Conservation (phyloP, 441 rosid species). For the Arabidopsis lyrata region DNA sequence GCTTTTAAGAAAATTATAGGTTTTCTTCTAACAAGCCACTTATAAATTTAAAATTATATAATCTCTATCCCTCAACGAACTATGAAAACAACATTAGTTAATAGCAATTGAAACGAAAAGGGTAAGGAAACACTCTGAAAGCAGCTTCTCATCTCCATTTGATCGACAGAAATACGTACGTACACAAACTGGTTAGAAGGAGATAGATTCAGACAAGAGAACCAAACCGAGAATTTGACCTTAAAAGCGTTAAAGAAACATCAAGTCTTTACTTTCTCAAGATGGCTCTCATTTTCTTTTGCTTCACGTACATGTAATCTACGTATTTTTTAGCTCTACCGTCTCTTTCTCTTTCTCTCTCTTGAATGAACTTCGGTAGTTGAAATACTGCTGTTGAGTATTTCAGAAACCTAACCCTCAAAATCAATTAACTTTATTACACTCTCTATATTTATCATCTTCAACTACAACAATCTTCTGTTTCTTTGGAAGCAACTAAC, state of each 20-base stretch:
- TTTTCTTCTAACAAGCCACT: neutral
- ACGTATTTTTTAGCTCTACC: slow-evolving; percentile 46
- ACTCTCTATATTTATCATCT: slow-evolving; percentile 47
- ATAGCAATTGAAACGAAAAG: slow-evolving; percentile 28
- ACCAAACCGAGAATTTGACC: slow-evolving; percentile 12
- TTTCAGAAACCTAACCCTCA: slow-evolving; percentile 52
- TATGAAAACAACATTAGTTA: slow-evolving; percentile 36
- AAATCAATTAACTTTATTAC: slow-evolving; percentile 37
- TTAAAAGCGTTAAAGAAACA: slow-evolving; percentile 30
- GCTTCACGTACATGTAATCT: slow-evolving; percentile 47
- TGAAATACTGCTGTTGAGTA: slow-evolving; percentile 57
- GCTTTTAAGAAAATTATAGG: slow-evolving; percentile 27
- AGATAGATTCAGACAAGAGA: slow-evolving; percentile 35
- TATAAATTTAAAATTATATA: neutral
- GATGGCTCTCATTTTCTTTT: slow-evolving; percentile 39
- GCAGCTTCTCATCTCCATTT: slow-evolving; percentile 37
- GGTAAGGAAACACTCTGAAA: slow-evolving; percentile 38
- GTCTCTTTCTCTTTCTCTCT: slow-evolving; percentile 34
- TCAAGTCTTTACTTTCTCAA: slow-evolving; percentile 25
- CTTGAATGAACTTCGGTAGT: slow-evolving; percentile 47
- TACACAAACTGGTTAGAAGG: neutral
- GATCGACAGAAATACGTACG: neutral
- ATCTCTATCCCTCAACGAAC: slow-evolving; percentile 28
- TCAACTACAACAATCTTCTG: slow-evolving; percentile 28
- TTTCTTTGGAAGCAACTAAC: slow-evolving; percentile 42